These are phyloP conservation scores for Juglanconis sp. DNA, from an alignment of 2,329 filamentous ascomycete species.

Conservation along the genomic window DNA sequence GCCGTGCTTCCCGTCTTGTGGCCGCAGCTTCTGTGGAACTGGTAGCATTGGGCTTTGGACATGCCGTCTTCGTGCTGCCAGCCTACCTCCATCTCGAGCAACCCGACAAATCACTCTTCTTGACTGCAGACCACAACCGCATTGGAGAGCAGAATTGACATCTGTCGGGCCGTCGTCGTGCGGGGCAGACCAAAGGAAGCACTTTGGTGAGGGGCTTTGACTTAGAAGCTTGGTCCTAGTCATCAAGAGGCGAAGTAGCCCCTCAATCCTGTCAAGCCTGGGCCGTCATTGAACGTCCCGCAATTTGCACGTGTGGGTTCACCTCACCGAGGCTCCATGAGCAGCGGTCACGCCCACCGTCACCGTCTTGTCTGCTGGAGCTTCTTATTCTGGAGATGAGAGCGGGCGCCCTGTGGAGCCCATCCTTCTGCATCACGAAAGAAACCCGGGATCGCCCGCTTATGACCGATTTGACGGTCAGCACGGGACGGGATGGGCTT, in stretches of 20 bases:
- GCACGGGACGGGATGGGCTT: conserved; percentile 7
- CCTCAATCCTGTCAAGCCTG: too few species aligned
- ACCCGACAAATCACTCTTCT: not conserved
- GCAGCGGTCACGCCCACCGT: not conserved
- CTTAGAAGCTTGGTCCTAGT: not conserved
- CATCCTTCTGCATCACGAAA: conserved; percentile 18
- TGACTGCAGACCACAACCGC: not conserved
- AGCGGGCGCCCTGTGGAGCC: conserved; percentile 14
- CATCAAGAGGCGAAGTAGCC: not conserved
- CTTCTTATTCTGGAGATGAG: conserved; percentile 15
- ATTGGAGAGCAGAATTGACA: not conserved
- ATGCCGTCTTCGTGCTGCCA: not conserved
- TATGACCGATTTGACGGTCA: conserved; percentile 18
- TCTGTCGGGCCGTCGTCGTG: not conserved
- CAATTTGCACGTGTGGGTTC: conserved; percentile 4
- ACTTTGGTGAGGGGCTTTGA: not conserved
- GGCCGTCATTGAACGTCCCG: not conserved
- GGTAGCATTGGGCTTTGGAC: not conserved
- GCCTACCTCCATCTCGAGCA: not conserved
- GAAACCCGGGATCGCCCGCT: conserved; percentile 19
- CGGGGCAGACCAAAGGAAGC: not conserved
- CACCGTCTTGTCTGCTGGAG: conserved; percentile 8
- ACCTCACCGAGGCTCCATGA: conserved; percentile 1
- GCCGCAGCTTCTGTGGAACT: not conserved
- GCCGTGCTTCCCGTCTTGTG: not conserved